Base-by-base conservation (phyloP, 2,329 filamentous ascomycete genomes). In the Cladosporium austrohemisphaericum region DNA sequence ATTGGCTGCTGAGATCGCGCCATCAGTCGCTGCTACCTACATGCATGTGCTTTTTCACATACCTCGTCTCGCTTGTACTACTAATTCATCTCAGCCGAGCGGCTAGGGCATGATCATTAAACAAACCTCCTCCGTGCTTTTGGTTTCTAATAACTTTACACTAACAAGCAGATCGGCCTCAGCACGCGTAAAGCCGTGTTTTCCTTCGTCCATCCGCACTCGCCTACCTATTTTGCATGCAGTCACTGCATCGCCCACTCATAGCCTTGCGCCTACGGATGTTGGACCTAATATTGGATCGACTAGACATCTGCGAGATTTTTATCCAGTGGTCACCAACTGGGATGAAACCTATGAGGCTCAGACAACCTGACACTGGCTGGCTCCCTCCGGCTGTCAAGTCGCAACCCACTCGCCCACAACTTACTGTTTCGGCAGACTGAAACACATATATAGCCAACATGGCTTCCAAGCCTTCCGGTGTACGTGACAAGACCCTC, bases 271-370 rank as follows among this genome's bases (percentile, higher is more conserved):
- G 23, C 19, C 9, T 14, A 18, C 22, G 22, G 14, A n/a, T 35
- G 41, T 45, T 45, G 41, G 29, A n/a, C 25, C 31, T 35, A 45
- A 45, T 19, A 4, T 45, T 35, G 41, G 41, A 19, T 35, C 31
- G 36, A 20, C 20, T 23, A 35, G 31, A 29, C 38, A 31, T 16
- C 26, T 26, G 31, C 38, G n/a, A 19, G 25, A 41, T 31, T 18
- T 16, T 25, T 14, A 14, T 26, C 19, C 7, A 8, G n/a, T 35
- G 10, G 20, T 26, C 20, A 19, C 31, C 29, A 18, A 35, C n/a
- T 45, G 20, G 25, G 32, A 45, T 35, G 41, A 45, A 18, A 33
- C 31, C 41, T 19, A 23, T 23, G 4, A 18, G 14, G n/a, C 18
- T n/a, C 31, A 16, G 16, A 31, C 25, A 13, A n/a, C 18, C 25